Evolutionary conservation across 2,329 filamentous ascomycete genomes (phyloP), one percentile per base, ranked within the genome.

Genomic region (Colletotrichum phormii): DNA sequence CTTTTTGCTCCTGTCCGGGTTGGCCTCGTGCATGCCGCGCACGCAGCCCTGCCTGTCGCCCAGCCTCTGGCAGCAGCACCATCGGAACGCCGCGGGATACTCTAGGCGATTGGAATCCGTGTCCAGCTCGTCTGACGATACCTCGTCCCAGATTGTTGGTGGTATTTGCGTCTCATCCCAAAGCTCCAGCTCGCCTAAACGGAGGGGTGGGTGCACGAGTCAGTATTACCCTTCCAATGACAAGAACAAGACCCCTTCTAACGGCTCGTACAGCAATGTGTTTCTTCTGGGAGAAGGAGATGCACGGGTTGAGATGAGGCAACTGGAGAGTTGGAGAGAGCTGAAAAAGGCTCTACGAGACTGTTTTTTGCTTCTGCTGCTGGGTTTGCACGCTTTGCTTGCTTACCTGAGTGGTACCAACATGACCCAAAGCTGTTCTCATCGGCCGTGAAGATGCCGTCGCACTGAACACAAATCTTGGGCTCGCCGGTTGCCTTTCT

Each of bases 51-150:
- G 46, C 46, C 29, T 57, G 53, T 66, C 58, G 31, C 71, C 74
- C 46, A 42, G 22, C 26, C 49, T 35, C 31, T 60, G 51, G 57
- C 74, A 75, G 62, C 74, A 75, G 33, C 72, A 68, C 74, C 74
- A 75, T 13, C 74, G 74, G 24, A 74, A 75, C 2, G 74, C 74
- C 35, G 71, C 74, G 1, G 74, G 74, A 29, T 72, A 74, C 51
- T 42, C 46, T 18, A 64, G 64, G 31, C 74, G 67, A 53, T 68
- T 74, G 4, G 68, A 54, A 7, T 74, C 68, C 18, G 72, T 75
- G 67, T 75, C 74, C 13, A 72, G 67, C 22, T 67, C 72, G 2
- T 64, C 64, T 13, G 67, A 67, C 67, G 59, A 71, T 71, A 53
- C 61, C 35, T 74, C 73, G 37, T 75, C 73, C 54, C 67, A 64